Evolutionary conservation across 495 filamentous ascomycete species (phyloP).

Genomic region (Clavariopsis aquatica): DNA sequence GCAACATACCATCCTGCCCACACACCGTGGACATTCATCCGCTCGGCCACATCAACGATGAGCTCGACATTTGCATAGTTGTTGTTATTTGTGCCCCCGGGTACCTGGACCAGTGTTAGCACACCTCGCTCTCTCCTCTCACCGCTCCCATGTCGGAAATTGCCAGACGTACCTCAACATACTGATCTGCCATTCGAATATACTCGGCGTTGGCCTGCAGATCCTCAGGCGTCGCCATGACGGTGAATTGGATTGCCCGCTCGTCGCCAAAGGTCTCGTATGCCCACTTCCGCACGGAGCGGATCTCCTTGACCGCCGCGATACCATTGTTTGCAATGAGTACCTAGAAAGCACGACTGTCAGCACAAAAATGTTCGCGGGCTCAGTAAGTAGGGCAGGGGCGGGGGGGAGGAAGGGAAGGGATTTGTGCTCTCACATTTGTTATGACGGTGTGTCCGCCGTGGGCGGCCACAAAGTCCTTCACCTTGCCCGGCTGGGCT

Average conservation of each 20-base stretch:
- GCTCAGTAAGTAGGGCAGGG: not conserved
- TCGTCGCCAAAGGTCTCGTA: slow-evolving; percentile 99
- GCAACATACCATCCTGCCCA: slow-evolving; percentile 91
- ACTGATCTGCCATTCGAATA: slow-evolving; percentile 99
- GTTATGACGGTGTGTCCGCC: slow-evolving; percentile 97
- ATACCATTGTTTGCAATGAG: slow-evolving; percentile 99
- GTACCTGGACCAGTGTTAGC: slow-evolving; percentile 53
- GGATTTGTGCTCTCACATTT: slow-evolving; percentile 81
- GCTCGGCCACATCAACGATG: slow-evolving; percentile 98
- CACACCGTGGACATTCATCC: slow-evolving; percentile 96
- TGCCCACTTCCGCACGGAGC: slow-evolving; percentile 98
- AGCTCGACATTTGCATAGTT: slow-evolving; percentile 99
- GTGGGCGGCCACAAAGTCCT: slow-evolving; percentile 88
- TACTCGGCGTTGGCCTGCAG: slow-evolving; percentile 96
- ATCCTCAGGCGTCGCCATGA: slow-evolving; percentile 99
- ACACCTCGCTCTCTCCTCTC: not conserved
- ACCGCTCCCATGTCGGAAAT: slow-evolving; percentile 2
- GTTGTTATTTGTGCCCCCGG: slow-evolving; percentile 99
- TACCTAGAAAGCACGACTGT: slow-evolving; percentile 60
- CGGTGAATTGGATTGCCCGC: slow-evolving; percentile 96
- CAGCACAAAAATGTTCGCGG: not conserved
- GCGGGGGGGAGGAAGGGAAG: too few relatives aligned
- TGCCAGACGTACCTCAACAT: slow-evolving; percentile 73
- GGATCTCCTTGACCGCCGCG: slow-evolving; percentile 97
- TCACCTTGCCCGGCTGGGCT: slow-evolving; percentile 76